phyloP scores from a whole-genome alignment of 164 flowering plant species.

The Euptelea pleiosperma region DNA sequence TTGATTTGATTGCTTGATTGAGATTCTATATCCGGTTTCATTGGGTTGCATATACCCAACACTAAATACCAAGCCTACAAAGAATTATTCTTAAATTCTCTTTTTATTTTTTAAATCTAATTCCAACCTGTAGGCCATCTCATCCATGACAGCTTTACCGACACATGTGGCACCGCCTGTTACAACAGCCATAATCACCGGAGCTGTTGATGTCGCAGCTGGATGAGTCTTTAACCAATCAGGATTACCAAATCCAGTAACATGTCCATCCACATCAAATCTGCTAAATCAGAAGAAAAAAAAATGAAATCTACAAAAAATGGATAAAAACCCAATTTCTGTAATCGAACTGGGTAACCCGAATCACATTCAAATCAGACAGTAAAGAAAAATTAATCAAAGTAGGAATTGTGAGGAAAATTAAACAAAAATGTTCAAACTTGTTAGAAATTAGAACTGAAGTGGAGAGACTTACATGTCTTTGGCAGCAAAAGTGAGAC shows the following conservation, averaged over 20 bases:
- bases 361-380: not conserved
- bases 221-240: conserved; percentile 83
- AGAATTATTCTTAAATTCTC: too few relatives aligned
- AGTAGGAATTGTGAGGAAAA: not conserved
- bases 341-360: not conserved
- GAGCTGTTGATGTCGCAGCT: conserved; percentile 57
- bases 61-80: too few relatives aligned
- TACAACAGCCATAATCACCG: conserved; percentile 52
- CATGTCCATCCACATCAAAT: conserved; percentile 74
- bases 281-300: conserved; percentile 26
- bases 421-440: too few relatives aligned
- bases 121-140: conserved; percentile 81
- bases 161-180: conserved; percentile 71
- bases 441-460: not conserved
- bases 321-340: not conserved
- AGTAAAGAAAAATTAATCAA: too few relatives aligned
- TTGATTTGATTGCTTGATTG: too few relatives aligned
- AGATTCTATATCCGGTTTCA: too few relatives aligned
- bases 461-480: conserved; percentile 48
- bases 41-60: too few relatives aligned
- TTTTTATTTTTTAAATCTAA: too few relatives aligned
- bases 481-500: conserved; percentile 83
- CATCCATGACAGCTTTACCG: conserved; percentile 90
- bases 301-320: not conserved
- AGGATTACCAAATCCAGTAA: conserved; percentile 80